Evolutionary conservation across 768 basidiomycete genomes (phyloP).

Genomic region (Termitomyces sp.): DNA sequence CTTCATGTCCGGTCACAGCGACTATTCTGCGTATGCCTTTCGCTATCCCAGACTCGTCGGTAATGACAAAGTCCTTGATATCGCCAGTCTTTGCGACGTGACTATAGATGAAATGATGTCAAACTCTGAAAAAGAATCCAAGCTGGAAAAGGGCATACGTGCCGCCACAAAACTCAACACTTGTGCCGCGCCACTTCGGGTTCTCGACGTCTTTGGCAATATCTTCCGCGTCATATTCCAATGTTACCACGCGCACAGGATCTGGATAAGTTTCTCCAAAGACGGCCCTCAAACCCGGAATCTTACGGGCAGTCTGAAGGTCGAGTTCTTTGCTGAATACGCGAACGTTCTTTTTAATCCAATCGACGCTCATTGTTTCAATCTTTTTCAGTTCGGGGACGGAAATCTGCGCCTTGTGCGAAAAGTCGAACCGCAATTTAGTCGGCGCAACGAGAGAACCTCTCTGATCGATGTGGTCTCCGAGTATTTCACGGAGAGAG

Average conservation of each 20-base stretch:
- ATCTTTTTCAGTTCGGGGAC: constrained; percentile 74
- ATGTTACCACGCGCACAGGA: constrained; percentile 90
- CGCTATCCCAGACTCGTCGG: constrained; percentile 94
- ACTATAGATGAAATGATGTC: constrained; percentile 28
- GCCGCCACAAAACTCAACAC: constrained; percentile 97
- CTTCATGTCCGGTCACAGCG: constrained; percentile 93
- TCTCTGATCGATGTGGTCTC: constrained; percentile 97
- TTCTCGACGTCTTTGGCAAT: constrained; percentile 83
- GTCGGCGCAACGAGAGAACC: constrained; percentile 95
- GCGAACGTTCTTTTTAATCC: constrained; percentile 85
- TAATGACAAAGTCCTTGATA: constrained; percentile 94
- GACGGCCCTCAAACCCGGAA: constrained; percentile 92
- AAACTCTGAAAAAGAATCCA: background rate
- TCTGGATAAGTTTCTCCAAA: constrained; percentile 98
- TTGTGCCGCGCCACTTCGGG: constrained; percentile 86
- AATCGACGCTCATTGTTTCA: constrained; percentile 77
- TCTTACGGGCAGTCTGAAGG: constrained; percentile 71
- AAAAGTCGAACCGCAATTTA: constrained; percentile 97
- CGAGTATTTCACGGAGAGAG: constrained; percentile 85
- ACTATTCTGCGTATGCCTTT: constrained; percentile 95
- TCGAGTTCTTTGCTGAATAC: constrained; percentile 87
- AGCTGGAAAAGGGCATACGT: constrained; percentile 56
- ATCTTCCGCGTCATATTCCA: constrained; percentile 85
- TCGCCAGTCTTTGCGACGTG: constrained; percentile 96
- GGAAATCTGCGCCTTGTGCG: constrained; percentile 87